Base-by-base conservation (phyloP, 257 asterid genomes). In the Nicotiana obtusifolia region DNA sequence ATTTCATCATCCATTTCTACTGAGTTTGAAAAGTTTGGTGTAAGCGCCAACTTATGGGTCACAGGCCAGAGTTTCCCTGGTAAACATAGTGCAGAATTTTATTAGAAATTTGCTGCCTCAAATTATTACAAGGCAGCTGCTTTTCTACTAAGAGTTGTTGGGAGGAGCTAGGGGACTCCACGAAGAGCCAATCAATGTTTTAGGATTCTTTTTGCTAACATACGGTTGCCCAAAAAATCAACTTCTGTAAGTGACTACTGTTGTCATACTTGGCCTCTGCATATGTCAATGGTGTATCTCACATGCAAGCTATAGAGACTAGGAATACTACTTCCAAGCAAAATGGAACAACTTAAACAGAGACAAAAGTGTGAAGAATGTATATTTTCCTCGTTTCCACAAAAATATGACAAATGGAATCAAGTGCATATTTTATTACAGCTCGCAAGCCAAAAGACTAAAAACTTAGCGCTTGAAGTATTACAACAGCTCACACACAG, bases 381-480 rank as follows among this genome's bases (percentile, higher is more conserved):
- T 9, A 24, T 16, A 49, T 24, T 15, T 4, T 75, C 44, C 15
- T 75, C 44, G 15, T 47, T 71, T 49, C 80, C 62, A 49, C 64
- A 49, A 75, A 75, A 26, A 49, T 75, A 73, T 73, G 61, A 61
- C 17, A 24, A 20, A 75, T 49, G 80, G 44, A 14, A 75, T 15
- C 44, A 75, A 75, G 41, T 24, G 24, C 9, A 4, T 7, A 4
- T 75, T 49, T 75, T 75, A 75, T 75, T 75, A 49, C 64, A 75
- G 64, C 64, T 47, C 64, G 44, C 80, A 75, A 52, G 64, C 80
- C 80, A 24, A 49, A 24, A 75, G 44, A 75, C 16, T 75, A 49
- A 64, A 26, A 75, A 26, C 60, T 49, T 22, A 75, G 52, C 4
- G 41, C 20, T 14, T 14, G 16, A 24, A 49, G 62, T 16, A 75